A percentile compares a stretch with the other conserved stretches of the same genome.
Conservation (phyloP, 2,329 filamentous ascomycete genomes). For the Calonectria pseudoturangicola region DNA sequence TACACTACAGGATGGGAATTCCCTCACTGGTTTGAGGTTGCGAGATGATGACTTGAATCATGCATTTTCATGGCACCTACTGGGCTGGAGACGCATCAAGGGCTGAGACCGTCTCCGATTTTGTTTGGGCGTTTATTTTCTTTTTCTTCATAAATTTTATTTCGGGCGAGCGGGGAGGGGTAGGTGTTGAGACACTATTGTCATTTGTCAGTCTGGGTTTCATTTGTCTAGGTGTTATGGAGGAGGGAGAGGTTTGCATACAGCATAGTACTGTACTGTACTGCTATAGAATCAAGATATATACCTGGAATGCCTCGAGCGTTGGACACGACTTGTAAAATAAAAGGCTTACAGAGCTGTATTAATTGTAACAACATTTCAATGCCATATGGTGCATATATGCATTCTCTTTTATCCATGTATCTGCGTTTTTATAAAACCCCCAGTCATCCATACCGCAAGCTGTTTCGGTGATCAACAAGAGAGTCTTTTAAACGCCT, state of each 20-base stretch:
- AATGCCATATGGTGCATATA: background rate
- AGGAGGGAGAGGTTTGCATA: constrained; percentile 11
- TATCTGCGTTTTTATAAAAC: too few relatives aligned
- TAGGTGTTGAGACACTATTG: background rate
- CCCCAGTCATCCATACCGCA: too few relatives aligned
- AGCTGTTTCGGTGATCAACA: too few relatives aligned
- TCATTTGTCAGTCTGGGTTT: background rate
- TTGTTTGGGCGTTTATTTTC: constrained; percentile 50
- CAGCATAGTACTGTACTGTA: constrained; percentile 43
- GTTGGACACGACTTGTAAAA: constrained; percentile 29
- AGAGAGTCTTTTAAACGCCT: background rate
- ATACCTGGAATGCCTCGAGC: constrained; percentile 47
- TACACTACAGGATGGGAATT: constrained; percentile 38
- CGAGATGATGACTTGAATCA: constrained; percentile 43
- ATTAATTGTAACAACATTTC: background rate
- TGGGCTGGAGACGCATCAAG: constrained; percentile 69
- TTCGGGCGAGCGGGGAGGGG: background rate
- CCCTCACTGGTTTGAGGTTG: constrained; percentile 40
- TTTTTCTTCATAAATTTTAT: constrained; percentile 6
- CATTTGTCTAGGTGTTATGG: constrained; percentile 30
- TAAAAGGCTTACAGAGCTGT: background rate
- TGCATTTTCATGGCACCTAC: constrained; percentile 56
- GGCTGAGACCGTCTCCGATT: constrained; percentile 71
- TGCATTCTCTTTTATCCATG: too few relatives aligned
- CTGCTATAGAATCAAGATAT: constrained; percentile 48